Evolutionary conservation across 345 rosid species (phyloP).

Genomic region (Anastatica hierochuntica): DNA sequence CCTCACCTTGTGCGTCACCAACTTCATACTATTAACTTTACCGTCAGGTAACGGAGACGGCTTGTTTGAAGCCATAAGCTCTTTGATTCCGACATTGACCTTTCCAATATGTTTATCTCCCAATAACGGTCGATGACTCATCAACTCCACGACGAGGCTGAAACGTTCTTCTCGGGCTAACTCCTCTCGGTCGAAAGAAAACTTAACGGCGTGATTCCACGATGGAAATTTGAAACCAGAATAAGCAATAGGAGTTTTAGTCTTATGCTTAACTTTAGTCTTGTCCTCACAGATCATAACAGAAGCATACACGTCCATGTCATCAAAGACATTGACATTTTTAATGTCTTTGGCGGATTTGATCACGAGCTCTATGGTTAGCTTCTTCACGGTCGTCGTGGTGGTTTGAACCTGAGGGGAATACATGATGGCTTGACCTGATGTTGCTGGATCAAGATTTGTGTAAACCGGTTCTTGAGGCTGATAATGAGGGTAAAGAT

Average conservation of each 20-base stretch:
- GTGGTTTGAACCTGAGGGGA: background rate
- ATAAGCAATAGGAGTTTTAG: slow-evolving; percentile 29
- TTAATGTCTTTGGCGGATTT: slow-evolving; percentile 41
- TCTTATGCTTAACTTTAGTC: slow-evolving; percentile 24
- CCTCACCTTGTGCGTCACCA: background rate
- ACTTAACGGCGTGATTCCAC: slow-evolving; percentile 49
- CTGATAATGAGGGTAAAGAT: slow-evolving; percentile 6
- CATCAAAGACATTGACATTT: slow-evolving; percentile 39
- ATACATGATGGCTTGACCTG: background rate
- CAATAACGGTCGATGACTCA: slow-evolving; percentile 32
- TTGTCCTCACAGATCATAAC: slow-evolving; percentile 38
- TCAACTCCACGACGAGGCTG: slow-evolving; percentile 34
- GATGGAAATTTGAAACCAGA: slow-evolving; percentile 33
- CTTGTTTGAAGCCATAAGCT: slow-evolving; percentile 20
- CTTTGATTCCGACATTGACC: slow-evolving; percentile 48
- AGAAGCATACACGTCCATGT: slow-evolving; percentile 58
- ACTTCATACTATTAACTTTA: background rate
- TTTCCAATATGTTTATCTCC: slow-evolving; percentile 54
- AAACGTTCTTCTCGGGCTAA: slow-evolving; percentile 27
- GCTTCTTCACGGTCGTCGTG: slow-evolving; percentile 20
- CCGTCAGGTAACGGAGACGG: background rate
- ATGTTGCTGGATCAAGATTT: background rate
- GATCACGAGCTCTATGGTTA: slow-evolving; percentile 39
- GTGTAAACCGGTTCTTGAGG: background rate
- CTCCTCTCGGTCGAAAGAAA: slow-evolving; percentile 37